Evolutionary conservation across 2,329 filamentous ascomycete genomes (phyloP).

Genomic region (Hypoxylon sp.): DNA sequence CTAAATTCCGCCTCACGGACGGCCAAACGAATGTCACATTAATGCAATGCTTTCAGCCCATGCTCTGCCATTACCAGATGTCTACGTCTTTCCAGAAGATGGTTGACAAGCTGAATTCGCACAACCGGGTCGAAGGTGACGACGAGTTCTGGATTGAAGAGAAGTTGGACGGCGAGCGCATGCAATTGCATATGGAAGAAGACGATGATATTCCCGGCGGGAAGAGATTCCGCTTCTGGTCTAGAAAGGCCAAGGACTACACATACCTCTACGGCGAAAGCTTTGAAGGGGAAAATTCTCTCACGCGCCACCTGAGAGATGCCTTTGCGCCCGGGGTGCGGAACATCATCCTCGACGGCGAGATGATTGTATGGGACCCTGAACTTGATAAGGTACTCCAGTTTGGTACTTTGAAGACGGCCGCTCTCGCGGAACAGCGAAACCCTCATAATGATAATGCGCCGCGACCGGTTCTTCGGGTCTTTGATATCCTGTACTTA

Average conservation of each 20-base stretch:
- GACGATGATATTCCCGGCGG: constrained; percentile 77
- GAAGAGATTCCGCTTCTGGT: constrained; percentile 87
- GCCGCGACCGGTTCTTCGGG: constrained; percentile 80
- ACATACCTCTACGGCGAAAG: constrained; percentile 90
- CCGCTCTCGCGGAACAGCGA: constrained; percentile 82
- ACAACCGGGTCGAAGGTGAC: constrained; percentile 74
- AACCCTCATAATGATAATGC: constrained; percentile 74
- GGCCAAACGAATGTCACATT: constrained; percentile 80
- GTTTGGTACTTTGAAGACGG: constrained; percentile 94
- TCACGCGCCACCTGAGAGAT: constrained; percentile 82
- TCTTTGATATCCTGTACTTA: constrained; percentile 92
- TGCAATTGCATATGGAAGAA: constrained; percentile 92
- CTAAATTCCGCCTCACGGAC: constrained; percentile 76
- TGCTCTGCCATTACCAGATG: constrained; percentile 92
- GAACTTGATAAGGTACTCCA: constrained; percentile 84
- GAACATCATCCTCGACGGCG: constrained; percentile 92
- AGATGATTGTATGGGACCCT: constrained; percentile 99
- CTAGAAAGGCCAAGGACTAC: constrained; percentile 95
- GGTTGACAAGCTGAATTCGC: constrained; percentile 69
- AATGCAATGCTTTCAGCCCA: constrained; percentile 97
- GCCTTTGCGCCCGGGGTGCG: constrained; percentile 83
- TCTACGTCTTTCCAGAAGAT: constrained; percentile 81
- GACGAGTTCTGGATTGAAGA: constrained; percentile 96
- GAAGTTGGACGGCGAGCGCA: constrained; percentile 95
- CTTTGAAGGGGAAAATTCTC: constrained; percentile 77